Conservation (phyloP, 306 rosid genomes). For the Gillenia trifoliata region DNA sequence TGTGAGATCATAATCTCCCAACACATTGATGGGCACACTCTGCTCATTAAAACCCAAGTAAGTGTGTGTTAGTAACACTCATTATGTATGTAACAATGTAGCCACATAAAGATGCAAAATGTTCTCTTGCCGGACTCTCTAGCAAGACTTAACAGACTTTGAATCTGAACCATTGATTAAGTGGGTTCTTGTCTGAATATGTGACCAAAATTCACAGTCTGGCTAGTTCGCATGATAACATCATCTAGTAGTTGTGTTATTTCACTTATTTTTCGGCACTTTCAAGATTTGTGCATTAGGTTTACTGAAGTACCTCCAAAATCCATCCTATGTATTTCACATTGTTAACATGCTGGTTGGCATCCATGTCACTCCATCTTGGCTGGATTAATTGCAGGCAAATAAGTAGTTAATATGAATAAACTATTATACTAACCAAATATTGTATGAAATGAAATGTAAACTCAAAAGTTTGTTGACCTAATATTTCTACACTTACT, state of each 20-base stretch:
- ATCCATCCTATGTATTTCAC: constrained; percentile 98
- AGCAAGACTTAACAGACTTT: background rate
- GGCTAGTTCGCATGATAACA: background rate
- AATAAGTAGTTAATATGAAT: background rate
- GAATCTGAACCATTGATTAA: background rate
- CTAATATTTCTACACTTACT: constrained; percentile 34
- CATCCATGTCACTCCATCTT: constrained; percentile 98
- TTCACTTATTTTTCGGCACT: background rate
- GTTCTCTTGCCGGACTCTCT: background rate
- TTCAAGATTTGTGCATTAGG: background rate
- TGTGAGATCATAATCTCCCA: constrained; percentile 50
- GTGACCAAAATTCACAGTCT: background rate
- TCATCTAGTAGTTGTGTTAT: background rate
- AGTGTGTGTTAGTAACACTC: background rate
- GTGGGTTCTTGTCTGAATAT: background rate
- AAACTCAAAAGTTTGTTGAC: background rate
- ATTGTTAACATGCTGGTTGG: constrained; percentile 91
- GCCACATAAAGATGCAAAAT: background rate
- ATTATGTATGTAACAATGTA: background rate
- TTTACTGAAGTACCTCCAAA: constrained; percentile 54
- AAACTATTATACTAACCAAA: background rate
- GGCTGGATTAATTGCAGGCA: constrained; percentile 41
- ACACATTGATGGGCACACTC: constrained; percentile 74
- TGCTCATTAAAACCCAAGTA: constrained; percentile 14
- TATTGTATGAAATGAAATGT: background rate